These are phyloP conservation scores for Grifola frondosa DNA, from an alignment of 1,284 basidiomycete species.

Conservation along the genomic window DNA sequence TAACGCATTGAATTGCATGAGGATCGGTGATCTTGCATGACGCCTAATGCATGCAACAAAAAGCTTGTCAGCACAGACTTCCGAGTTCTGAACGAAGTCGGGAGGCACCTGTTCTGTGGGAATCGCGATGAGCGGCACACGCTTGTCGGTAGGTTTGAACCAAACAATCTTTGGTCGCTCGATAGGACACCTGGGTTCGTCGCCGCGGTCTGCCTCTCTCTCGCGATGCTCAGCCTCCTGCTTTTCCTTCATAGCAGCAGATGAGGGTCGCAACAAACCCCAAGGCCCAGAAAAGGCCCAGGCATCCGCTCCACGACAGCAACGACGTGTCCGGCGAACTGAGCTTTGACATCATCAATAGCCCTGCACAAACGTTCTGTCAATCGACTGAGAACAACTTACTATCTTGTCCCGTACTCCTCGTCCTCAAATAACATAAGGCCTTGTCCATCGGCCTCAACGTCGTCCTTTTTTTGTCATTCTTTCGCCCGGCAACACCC, in stretches of 20 bases:
- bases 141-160: conserved; percentile 99
- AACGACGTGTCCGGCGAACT: conserved; percentile 95
- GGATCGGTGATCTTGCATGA: conserved; percentile 53
- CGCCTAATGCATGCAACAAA: conserved; percentile 99
- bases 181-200: conserved; percentile 72
- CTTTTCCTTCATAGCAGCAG: conserved; percentile 98
- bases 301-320: conserved; percentile 98
- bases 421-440: conserved; percentile 95
- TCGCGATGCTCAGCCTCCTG: conserved; percentile 96
- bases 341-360: conserved; percentile 93
- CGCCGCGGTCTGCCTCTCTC: conserved; percentile 87
- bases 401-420: conserved; percentile 56
- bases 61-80: conserved; percentile 83
- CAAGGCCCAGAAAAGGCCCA: conserved; percentile 95
- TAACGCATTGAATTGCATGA: conserved; percentile 10
- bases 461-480: conserved; percentile 99
- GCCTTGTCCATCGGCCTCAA: conserved; percentile 98
- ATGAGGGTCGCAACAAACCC: conserved; percentile 91
- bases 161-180: conserved; percentile 98
- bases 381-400: conserved; percentile 4
- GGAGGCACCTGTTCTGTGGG: conserved; percentile 96
- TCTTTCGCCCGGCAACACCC: conserved; percentile 73
- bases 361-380: conserved; percentile 51
- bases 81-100: conserved; percentile 93
- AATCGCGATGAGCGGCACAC: conserved; percentile 96